phyloP scores from a whole-genome alignment of 345 rosid genomes.

The Eucalyptus sideroxylon region DNA sequence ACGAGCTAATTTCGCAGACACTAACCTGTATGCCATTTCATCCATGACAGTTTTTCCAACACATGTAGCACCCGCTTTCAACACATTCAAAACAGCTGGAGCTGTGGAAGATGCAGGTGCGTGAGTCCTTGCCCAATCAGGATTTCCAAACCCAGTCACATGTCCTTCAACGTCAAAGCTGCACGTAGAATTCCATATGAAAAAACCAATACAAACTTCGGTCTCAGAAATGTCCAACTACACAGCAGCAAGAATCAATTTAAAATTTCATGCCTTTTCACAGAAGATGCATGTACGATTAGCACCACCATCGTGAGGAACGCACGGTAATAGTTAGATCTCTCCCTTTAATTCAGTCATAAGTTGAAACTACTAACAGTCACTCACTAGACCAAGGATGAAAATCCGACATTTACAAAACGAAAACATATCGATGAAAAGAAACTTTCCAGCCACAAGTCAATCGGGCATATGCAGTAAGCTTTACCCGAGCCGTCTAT shows the following conservation, averaged over 20 bases:
- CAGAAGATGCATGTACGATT: not conserved
- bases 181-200: not conserved
- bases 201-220: not conserved
- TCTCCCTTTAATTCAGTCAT: not conserved
- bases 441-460: not conserved
- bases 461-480: not conserved
- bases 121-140: conserved; percentile 91
- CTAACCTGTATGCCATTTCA: conserved; percentile 92
- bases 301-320: not conserved
- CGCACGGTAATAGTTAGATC: not conserved
- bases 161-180: conserved; percentile 81
- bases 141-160: conserved; percentile 86
- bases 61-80: conserved; percentile 61
- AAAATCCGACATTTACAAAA: not conserved
- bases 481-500: not conserved
- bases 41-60: conserved; percentile 74
- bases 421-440: not conserved
- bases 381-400: not conserved
- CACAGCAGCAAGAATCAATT: not conserved
- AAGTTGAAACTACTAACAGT: not conserved
- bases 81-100: conserved; percentile 49
- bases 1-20: not conserved
- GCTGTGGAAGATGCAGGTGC: conserved; percentile 58
- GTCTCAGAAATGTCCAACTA: not conserved
- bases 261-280: not conserved